Base-by-base conservation (phyloP, 352 stramenopile species). In the Phytophthora pisi region DNA sequence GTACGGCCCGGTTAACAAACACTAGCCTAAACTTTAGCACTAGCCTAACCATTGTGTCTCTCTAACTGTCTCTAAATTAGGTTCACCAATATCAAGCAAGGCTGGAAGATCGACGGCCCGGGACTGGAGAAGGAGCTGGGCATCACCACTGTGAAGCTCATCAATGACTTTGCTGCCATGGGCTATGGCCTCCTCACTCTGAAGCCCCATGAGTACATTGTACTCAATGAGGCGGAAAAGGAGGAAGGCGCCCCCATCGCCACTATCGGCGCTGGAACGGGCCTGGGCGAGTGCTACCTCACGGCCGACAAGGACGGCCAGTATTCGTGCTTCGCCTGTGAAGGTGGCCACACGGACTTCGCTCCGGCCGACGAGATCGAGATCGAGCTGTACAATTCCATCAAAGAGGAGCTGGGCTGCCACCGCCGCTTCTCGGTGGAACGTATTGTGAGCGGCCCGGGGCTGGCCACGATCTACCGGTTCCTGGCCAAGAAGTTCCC, bases 111-210 rank as follows among this genome's bases (percentile, higher is more conserved):
- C 67, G 89, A 96, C 64, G 92, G 92, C 23, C 76, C 81, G 15
- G 66, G 75, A n/a, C 69, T 98, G 23, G 75, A 93, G 66, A 76
- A 72, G n/a, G 84, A 92, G 78, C 74, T 93, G 50, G 89, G 80
- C 50, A 97, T 98, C 67, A 74, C 81, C 38, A 82, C 76, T 5
- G 95, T 98, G 55, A 90, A 90, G 47, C 88, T 99, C 34, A 97
- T 99, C 53, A 99, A 99, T 72, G 97, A 99, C 78, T 99, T 99
- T 80, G 95, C 97, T 0, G 97, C 95, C 28, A 97, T 98, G 75
- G 97, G 97, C 47, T 99, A 99, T 78, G 97, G 97, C 15, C 85
- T 98, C 34, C 79, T 99, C 4, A 99, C 97, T 57, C 78, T 99
- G 24, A 90, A 98, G 74, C 76, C 88, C 40, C 82, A 97, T 52